Conservation (phyloP, 1,139 yeast species). For the Debaryomycetaceae sp. region DNA sequence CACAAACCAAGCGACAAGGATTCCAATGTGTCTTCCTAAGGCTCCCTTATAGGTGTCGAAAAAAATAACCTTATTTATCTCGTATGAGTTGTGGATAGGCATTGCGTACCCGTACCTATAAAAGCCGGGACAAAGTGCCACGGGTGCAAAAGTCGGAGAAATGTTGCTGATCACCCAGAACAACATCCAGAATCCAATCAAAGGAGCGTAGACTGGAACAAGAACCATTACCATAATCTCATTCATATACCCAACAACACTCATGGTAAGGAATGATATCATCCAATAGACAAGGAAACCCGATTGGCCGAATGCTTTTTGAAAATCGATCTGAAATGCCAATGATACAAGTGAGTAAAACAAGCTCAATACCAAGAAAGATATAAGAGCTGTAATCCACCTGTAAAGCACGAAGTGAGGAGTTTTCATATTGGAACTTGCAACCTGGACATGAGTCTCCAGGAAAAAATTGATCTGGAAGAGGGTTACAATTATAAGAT, state of each 20-base stretch:
- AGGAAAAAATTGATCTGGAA: constrained; percentile 56
- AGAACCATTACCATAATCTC: constrained; percentile 36
- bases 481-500: constrained; percentile 63
- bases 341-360: constrained; percentile 38
- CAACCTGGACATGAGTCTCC: constrained; percentile 48
- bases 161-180: constrained; percentile 40
- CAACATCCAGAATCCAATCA: constrained; percentile 42
- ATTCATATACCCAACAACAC: constrained; percentile 41
- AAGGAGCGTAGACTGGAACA: constrained; percentile 31
- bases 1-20: constrained; percentile 33
- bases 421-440: constrained; percentile 26
- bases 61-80: constrained; percentile 34
- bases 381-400: constrained; percentile 21
- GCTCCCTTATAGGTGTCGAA: constrained; percentile 34
- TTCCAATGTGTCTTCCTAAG: constrained; percentile 36
- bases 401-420: constrained; percentile 32
- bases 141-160: constrained; percentile 36
- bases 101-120: constrained; percentile 37
- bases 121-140: constrained; percentile 31
- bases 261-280: constrained; percentile 39
- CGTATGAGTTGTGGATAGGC: constrained; percentile 39
- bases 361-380: constrained; percentile 36
- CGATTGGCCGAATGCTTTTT: constrained; percentile 34
- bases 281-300: constrained; percentile 47
- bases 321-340: constrained; percentile 43